Evolutionary conservation across 352 stramenopile genomes (phyloP).

Genomic region (Nothophytophthora sp.): DNA sequence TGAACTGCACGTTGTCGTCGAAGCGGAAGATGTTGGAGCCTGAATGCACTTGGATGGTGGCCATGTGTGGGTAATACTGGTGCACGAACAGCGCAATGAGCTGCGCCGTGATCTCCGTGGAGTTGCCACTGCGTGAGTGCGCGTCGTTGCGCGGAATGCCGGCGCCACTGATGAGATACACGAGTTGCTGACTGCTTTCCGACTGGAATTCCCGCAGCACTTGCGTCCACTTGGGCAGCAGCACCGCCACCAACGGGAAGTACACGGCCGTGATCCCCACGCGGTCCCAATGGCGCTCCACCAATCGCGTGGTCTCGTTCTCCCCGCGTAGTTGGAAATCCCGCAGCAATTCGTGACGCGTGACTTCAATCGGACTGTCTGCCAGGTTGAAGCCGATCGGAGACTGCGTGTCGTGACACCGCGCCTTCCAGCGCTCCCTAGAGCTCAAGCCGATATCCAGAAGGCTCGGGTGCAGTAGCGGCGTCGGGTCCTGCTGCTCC

Average conservation of each 20-base stretch:
- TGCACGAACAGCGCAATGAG: constrained; percentile 94
- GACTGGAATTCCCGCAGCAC: constrained; percentile 83
- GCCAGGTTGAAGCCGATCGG: constrained; percentile 79
- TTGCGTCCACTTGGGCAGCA: constrained; percentile 94
- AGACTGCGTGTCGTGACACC: constrained; percentile 62
- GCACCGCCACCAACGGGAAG: constrained; percentile 94
- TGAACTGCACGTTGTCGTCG: constrained; percentile 97
- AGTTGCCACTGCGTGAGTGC: constrained; percentile 94
- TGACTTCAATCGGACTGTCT: constrained; percentile 55
- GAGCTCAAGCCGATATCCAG: constrained; percentile 38
- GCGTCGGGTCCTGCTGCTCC: constrained; percentile 28
- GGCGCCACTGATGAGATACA: constrained; percentile 96
- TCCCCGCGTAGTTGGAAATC: constrained; percentile 74
- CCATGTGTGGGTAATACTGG: constrained; percentile 91
- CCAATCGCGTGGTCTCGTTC: constrained; percentile 53
- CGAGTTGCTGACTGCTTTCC: constrained; percentile 85
- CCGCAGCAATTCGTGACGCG: constrained; percentile 30
- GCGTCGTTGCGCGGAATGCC: constrained; percentile 94
- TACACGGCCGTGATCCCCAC: constrained; percentile 89
- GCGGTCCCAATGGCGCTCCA: constrained; percentile 63
- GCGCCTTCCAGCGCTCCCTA: constrained; percentile 53
- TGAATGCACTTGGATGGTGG: constrained; percentile 95
- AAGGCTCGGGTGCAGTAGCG: constrained; percentile 67
- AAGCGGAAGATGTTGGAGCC: constrained; percentile 96
- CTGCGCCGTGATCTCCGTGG: constrained; percentile 92